Base-by-base conservation (phyloP, 148 eudicot species). In the Fagopyrum tataricum region DNA sequence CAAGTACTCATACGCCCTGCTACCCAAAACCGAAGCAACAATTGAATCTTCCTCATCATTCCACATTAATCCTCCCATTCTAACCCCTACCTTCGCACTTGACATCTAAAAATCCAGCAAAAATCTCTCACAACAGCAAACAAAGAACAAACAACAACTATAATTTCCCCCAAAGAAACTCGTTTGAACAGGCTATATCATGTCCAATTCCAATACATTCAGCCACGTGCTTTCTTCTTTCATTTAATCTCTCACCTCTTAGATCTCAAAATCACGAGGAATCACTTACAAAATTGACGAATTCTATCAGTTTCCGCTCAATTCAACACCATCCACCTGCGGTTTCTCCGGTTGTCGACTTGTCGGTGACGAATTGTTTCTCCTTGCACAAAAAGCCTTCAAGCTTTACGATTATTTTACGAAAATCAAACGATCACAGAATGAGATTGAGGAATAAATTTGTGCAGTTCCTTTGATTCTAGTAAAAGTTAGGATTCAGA, bases 11-110 rank as follows among this genome's bases (percentile, higher is more conserved):
- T 89, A 91, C 53, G 98, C 98, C 42, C 69, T 58, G 55, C 80
- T 81, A 8, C 98, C 98, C 61, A 94, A 79, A 76, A 91, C 89
- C 1, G 90, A 81, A 0, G 89, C 91, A 48, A 88, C 89, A 86
- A 91, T 83, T 24, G 89, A 87, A 67, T 85, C 89, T 71, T 94
- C 98, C 44, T 85, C 98, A 39, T 85, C 89, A 80, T 78, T 85
- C 91, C 88, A 85, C 73, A 72, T 76, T 43, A 73, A 7, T 67
- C 82, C 85, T 20, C 79, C 88, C 82, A 85, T 75, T 43, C 72
- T 44, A 31, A 13, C 12, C 47, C 76, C 84, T 74, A 73, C 58
- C 67, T 81, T 82, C 46, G 78, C 68, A 75, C 80, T 80, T 74
- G 74, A 79, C 88, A 81, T 82, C 44, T 74, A 84, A 44, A 71